These are phyloP conservation scores for Corymbia maculata DNA, from an alignment of 345 rosid species.

Conservation along the genomic window DNA sequence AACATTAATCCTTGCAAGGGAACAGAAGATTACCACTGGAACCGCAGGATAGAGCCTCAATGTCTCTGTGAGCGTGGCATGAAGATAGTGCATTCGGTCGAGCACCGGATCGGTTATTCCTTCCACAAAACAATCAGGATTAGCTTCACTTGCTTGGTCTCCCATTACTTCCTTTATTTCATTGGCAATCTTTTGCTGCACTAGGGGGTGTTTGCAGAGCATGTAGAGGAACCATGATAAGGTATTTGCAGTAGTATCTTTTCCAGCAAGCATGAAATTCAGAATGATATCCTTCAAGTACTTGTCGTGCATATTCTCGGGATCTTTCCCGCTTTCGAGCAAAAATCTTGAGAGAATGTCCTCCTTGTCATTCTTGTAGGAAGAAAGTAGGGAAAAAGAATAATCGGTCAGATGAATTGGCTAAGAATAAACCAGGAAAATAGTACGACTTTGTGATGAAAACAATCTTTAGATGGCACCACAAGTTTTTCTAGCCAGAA, in stretches of 20 bases:
- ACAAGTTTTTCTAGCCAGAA: background rate
- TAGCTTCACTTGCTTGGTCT: background rate
- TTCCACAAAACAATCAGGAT: slow-evolving; percentile 25
- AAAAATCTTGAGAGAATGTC: slow-evolving; percentile 68
- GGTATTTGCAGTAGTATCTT: slow-evolving; percentile 52
- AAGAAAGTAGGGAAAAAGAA: background rate
- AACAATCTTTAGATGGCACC: background rate
- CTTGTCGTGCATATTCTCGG: slow-evolving; percentile 45
- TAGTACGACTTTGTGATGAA: background rate
- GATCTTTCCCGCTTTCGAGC: slow-evolving; percentile 45
- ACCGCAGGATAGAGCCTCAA: slow-evolving; percentile 63
- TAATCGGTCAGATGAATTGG: background rate
- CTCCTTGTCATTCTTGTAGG: slow-evolving; percentile 37
- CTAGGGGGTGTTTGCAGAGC: slow-evolving; percentile 64
- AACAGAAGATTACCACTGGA: slow-evolving; percentile 30
- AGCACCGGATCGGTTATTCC: slow-evolving; percentile 35
- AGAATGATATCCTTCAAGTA: slow-evolving; percentile 66
- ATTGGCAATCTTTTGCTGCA: slow-evolving; percentile 53
- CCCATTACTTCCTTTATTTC: slow-evolving; percentile 40
- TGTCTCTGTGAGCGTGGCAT: slow-evolving; percentile 70
- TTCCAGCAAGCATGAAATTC: slow-evolving; percentile 71
- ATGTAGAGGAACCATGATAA: slow-evolving; percentile 70
- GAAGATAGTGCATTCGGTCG: slow-evolving; percentile 70
- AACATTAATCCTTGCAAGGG: background rate
- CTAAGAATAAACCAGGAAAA: background rate